Evolutionary conservation across 1,284 basidiomycete genomes (phyloP), one percentile per base, ranked within the genome.

Genomic region (Vanrija sp.): DNA sequence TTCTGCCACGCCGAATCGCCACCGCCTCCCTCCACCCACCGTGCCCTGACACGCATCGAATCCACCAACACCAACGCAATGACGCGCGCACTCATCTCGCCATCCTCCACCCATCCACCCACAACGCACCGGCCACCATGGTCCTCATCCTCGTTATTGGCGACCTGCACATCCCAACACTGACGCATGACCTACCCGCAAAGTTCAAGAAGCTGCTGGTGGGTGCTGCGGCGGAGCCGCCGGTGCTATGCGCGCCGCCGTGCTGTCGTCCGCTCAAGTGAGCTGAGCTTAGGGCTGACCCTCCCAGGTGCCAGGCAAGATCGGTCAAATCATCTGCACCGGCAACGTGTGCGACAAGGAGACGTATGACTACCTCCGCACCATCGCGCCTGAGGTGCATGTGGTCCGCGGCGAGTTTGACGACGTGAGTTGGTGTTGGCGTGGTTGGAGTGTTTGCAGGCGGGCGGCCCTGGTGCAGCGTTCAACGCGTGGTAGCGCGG

Each of bases 261-360:
- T 23, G 21, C 21, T 23, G 21, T 23, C 3, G 21, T 23, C 21
- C 21, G 2, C 21, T 23, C 21, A 23, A 3, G 21, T 23, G 21
- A 23, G 21, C 3, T 6, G 15, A 26, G 39, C n/a, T 14, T n/a
- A 6, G 16, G 1, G 9, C n/a, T 42, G 39, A 42, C 39, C 49
- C 43, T 9, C 18, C 21, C 52, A 80, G 78, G 78, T 94, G 3
- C 86, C 95, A 10, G 95, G 96, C 38, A 98, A 98, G 79, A 98
- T 98, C 42, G 91, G 95, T 63, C 95, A 98, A 77, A 96, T 98
- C 61, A 83, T 98, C 34, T 96, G 93, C 74, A 98, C 95, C 0
- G 96, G 95, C 47, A 98, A 98, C 72, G 87, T 98, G 14, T 96
- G 92, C 74, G 96, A 98, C 79, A 87, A 88, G 67, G 95, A 97